Base-by-base conservation (phyloP, 805 yeast species). In the Candida silvatica region DNA sequence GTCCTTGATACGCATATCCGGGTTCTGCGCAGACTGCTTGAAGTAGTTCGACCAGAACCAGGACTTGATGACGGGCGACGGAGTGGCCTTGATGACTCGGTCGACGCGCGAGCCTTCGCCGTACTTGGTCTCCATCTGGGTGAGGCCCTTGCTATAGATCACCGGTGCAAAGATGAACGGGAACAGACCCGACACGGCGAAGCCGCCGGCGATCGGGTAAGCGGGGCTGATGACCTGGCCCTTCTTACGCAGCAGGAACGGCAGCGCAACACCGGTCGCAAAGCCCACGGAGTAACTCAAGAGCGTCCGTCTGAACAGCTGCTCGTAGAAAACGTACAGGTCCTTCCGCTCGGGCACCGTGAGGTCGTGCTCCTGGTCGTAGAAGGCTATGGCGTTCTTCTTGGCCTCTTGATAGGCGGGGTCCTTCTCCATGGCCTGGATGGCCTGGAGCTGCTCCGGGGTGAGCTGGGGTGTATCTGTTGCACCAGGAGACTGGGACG, bases 41-140 rank as follows among this genome's bases (percentile, higher is more conserved):
- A 70, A 79, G 51, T 80, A 80, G 17, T 64, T 46, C 27, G 69
- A 58, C 76, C 77, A 72, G 28, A 51, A 49, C 17, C 39, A 48
- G 16, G 55, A 35, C 26, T 53, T 47, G 5, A 40, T 36, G 15
- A 48, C 32, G 6, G 51, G 55, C 30, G 44, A 47, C 50, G 59
- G 59, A 3, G 54, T 45, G 4, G 39, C 42, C 8, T 40, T 33
- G 6, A 51, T 37, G 11, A 48, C 47, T 27, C 44, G 37, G 29
- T 39, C 45, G 14, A 50, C 38, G 4, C 37, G 39, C 7, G 54
- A 45, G 6, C 46, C 41, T n/a, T 43, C 45, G 6, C 57, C 57
- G 24, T 44, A 44, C 11, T 44, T 35, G 8, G 47, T 36, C 18
- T 47, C 49, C 20, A 66, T 35, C 9, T 47, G 44, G 6, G 49